Evolutionary conservation across 2,329 filamentous ascomycete species (phyloP).

Genomic region (Talaromyces sp.): DNA sequence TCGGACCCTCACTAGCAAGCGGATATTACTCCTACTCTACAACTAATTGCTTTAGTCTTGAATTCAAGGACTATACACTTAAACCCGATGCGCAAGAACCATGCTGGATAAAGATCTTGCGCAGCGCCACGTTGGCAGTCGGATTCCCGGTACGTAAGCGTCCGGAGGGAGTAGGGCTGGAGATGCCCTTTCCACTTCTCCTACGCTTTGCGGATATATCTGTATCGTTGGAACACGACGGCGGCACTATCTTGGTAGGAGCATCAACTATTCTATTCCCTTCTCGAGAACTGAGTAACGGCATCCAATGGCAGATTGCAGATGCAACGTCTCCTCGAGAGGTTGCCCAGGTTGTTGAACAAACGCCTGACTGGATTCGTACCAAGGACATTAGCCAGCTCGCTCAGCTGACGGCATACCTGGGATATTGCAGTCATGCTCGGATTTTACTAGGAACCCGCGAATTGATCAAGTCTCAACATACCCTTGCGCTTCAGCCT

Average conservation of each 20-base stretch:
- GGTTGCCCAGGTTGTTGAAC: neutral
- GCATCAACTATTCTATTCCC: neutral
- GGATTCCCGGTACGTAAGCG: neutral
- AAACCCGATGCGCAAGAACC: neutral
- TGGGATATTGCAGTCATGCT: conserved; percentile 5
- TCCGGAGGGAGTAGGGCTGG: neutral
- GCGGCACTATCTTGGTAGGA: neutral
- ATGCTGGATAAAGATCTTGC: conserved; percentile 2
- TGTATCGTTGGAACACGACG: conserved; percentile 3
- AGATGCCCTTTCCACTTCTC: conserved; percentile 9
- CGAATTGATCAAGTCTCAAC: neutral
- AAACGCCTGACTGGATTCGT: neutral
- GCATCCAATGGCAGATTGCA: conserved; percentile 5
- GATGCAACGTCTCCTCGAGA: neutral
- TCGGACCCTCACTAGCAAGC: too few species aligned
- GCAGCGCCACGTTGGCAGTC: neutral
- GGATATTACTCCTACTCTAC: neutral
- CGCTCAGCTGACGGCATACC: neutral
- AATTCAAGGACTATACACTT: neutral
- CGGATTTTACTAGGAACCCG: neutral
- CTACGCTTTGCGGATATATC: conserved; percentile 11
- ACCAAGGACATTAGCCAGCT: neutral
- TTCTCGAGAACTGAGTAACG: neutral
- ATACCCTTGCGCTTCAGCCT: neutral
- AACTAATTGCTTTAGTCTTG: neutral